Conservation (phyloP, 352 stramenopile genomes). For the Thalassiosira pacifica region DNA sequence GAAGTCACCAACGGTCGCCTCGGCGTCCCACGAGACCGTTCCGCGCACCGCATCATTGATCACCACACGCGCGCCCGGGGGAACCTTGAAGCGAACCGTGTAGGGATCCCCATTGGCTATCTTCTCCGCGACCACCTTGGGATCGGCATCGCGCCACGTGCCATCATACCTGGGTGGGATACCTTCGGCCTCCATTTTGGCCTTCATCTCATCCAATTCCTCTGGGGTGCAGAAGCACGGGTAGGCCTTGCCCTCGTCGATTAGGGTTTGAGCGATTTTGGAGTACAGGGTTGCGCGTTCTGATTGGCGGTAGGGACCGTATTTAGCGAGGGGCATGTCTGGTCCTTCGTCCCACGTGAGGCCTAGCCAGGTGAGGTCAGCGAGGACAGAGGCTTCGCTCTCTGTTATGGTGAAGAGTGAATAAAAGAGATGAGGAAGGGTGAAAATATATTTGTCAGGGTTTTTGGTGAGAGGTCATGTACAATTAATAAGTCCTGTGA, state of each 20-base stretch:
- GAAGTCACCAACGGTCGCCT: slow-evolving; percentile 89
- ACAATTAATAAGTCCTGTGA: too few species aligned
- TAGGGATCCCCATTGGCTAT: slow-evolving; percentile 91
- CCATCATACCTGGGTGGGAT: slow-evolving; percentile 97
- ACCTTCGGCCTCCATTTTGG: slow-evolving; percentile 89
- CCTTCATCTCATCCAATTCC: slow-evolving; percentile 93
- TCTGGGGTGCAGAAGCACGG: slow-evolving; percentile 97
- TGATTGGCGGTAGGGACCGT: slow-evolving; percentile 97
- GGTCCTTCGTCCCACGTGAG: slow-evolving; percentile 97
- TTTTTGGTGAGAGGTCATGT: neutral
- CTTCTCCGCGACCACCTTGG: slow-evolving; percentile 90
- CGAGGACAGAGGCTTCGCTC: slow-evolving; percentile 81
- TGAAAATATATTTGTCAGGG: too few species aligned
- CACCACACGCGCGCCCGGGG: slow-evolving; percentile 90
- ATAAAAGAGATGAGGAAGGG: slow-evolving; percentile 9
- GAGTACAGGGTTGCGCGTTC: slow-evolving; percentile 95
- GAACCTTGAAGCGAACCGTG: slow-evolving; percentile 96
- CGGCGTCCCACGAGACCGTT: slow-evolving; percentile 91
- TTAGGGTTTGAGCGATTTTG: slow-evolving; percentile 90
- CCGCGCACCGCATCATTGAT: slow-evolving; percentile 97
- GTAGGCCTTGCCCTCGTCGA: slow-evolving; percentile 92
- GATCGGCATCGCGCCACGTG: slow-evolving; percentile 93
- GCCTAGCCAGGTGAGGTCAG: slow-evolving; percentile 93
- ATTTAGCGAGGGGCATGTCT: slow-evolving; percentile 87
- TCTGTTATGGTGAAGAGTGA: too few species aligned